phyloP scores from a whole-genome alignment of 805 yeast species.

The Alloascoidea hylecoeti region DNA sequence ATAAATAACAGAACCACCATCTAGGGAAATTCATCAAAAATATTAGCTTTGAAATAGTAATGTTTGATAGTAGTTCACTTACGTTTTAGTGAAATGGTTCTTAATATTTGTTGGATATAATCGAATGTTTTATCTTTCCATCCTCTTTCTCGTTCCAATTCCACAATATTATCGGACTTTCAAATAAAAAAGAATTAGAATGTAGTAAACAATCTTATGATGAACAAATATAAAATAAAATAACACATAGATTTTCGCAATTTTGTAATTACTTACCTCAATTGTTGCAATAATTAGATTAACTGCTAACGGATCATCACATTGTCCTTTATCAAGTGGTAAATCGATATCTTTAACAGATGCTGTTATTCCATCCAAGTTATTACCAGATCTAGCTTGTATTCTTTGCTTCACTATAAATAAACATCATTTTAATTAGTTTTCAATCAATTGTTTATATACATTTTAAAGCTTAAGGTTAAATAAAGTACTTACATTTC shows the following conservation, averaged over 20 bases:
- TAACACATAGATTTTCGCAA: not conserved
- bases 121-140: constrained; percentile 13
- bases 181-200: not conserved
- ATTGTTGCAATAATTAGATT: constrained; percentile 4
- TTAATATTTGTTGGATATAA: constrained; percentile 21
- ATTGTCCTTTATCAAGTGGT: constrained; percentile 4
- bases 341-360: not conserved
- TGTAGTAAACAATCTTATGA: not conserved
- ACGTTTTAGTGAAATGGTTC: constrained; percentile 15
- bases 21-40: constrained; percentile 3
- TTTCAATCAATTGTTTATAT: too few species aligned
- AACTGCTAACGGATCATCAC: constrained; percentile 4
- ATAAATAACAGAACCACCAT: not conserved
- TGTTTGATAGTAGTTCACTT: constrained; percentile 21
- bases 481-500: not conserved
- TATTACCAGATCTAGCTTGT: too few species aligned
- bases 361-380: not conserved
- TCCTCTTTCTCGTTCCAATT: constrained; percentile 3
- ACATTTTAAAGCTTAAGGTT: too few species aligned
- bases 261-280: constrained; percentile 1
- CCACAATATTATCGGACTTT: not conserved
- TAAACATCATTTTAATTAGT: too few species aligned
- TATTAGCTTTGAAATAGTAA: constrained; percentile 9
- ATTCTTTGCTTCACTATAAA: too few species aligned
- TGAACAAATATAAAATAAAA: not conserved